These are phyloP conservation scores for Bacterosira constricta DNA, from an alignment of 108 stramenopile species.

Conservation along the genomic window DNA sequence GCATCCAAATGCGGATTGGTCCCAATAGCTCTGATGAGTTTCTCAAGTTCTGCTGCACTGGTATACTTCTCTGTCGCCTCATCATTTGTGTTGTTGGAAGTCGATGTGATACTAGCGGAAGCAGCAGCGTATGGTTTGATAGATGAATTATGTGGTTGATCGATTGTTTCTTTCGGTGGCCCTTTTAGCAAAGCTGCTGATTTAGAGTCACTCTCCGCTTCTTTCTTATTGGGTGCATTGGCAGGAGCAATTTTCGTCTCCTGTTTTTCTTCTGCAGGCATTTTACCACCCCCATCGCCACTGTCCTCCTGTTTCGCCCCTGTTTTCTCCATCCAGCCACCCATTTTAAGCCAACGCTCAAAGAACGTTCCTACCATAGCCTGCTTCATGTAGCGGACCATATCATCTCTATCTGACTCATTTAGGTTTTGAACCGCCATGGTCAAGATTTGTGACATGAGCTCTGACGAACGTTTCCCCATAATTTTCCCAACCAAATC, in stretches of 20 bases:
- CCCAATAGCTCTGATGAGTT: conserved; percentile 82
- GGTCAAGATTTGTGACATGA: conserved; percentile 88
- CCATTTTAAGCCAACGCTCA: conserved; percentile 86
- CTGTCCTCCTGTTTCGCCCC: neutral
- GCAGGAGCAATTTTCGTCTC: neutral
- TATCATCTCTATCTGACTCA: conserved; percentile 74
- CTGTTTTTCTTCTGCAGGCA: conserved; percentile 7
- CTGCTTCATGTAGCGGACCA: conserved; percentile 90
- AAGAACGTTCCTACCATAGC: conserved; percentile 92
- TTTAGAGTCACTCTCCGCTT: neutral
- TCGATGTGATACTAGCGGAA: neutral
- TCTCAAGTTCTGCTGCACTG: conserved; percentile 77
- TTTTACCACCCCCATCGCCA: conserved; percentile 27
- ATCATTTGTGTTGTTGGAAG: conserved; percentile 5
- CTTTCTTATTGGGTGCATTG: neutral
- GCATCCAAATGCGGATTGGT: conserved; percentile 74
- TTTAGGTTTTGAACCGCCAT: conserved; percentile 92
- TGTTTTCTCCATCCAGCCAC: conserved; percentile 66
- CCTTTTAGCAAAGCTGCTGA: neutral
- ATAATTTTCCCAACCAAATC: conserved; percentile 90
- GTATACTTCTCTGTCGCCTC: conserved; percentile 49
- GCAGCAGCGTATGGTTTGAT: neutral
- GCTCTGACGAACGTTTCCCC: conserved; percentile 83
- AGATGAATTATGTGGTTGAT: neutral
- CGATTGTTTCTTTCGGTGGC: neutral